Conservation (phyloP, 495 filamentous ascomycete species). For the Podospora bellae-mahoneyi region DNA sequence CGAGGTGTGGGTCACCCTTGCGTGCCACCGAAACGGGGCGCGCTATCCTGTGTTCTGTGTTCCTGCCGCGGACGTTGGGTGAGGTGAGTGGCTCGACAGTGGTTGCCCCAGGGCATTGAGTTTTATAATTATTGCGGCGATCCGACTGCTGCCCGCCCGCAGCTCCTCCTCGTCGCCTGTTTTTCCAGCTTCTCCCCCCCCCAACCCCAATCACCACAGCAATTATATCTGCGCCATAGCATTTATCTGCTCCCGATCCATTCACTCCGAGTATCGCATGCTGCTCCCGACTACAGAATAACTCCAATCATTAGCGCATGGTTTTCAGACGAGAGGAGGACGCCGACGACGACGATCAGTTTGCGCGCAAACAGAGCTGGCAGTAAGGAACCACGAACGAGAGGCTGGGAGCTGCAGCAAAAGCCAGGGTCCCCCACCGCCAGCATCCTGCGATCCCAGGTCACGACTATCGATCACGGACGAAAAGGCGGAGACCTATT, state of each 20-base stretch:
- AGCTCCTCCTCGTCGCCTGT: slow-evolving; percentile 10
- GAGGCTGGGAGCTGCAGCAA: neutral
- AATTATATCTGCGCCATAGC: slow-evolving; percentile 22
- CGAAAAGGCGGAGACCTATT: neutral
- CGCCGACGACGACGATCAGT: neutral
- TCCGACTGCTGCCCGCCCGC: slow-evolving; percentile 11
- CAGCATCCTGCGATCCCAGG: neutral
- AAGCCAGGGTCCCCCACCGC: neutral
- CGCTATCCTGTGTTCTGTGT: slow-evolving; percentile 28
- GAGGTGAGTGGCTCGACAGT: slow-evolving; percentile 16
- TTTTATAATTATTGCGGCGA: slow-evolving; percentile 33
- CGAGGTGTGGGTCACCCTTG: slow-evolving; percentile 16
- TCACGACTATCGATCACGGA: neutral
- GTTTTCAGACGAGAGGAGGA: neutral
- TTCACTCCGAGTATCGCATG: no score
- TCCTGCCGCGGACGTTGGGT: slow-evolving; percentile 24
- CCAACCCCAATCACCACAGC: slow-evolving; percentile 24
- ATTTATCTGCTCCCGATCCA: neutral
- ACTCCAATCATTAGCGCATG: neutral
- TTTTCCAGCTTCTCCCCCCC: slow-evolving; percentile 8
- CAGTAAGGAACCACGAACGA: neutral
- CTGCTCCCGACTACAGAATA: neutral
- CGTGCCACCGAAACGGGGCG: slow-evolving; percentile 26
- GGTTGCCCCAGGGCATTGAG: slow-evolving; percentile 25
- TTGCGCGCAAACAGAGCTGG: neutral